phyloP scores from a whole-genome alignment of 2,329 filamentous ascomycete species.

The Tolypocladium album region DNA sequence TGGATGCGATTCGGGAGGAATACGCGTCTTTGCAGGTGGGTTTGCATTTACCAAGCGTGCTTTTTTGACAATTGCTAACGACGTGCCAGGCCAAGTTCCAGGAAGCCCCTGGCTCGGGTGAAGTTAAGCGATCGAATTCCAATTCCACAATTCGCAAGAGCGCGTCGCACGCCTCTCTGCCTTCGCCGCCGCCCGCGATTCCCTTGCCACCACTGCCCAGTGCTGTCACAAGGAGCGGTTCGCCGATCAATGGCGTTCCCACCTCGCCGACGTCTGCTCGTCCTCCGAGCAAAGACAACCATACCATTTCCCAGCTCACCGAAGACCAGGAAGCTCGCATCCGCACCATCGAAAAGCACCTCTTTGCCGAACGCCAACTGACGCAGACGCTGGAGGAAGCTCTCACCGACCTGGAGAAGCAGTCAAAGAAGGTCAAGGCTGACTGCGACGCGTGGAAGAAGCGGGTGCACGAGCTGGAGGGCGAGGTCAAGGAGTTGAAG shows the following conservation, averaged over 20 bases:
- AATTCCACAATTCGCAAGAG: conserved; percentile 74
- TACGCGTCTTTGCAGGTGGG: conserved; percentile 69
- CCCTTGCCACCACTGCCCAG: conserved; percentile 85
- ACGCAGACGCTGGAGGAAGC: conserved; percentile 93
- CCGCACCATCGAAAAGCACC: conserved; percentile 90
- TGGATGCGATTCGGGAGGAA: conserved; percentile 58
- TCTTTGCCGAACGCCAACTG: conserved; percentile 91
- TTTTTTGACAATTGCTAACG: not conserved
- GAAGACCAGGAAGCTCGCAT: conserved; percentile 95
- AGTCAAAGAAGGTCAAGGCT: conserved; percentile 81
- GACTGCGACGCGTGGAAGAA: conserved; percentile 88
- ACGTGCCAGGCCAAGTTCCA: conserved; percentile 46
- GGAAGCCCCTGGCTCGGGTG: conserved; percentile 31
- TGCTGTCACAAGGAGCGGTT: conserved; percentile 33
- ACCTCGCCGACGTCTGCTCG: conserved; percentile 49
- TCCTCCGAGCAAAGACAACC: conserved; percentile 69
- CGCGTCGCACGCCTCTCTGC: conserved; percentile 69
- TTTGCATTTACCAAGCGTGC: not conserved
- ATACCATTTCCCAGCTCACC: conserved; percentile 61
- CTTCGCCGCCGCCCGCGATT: conserved; percentile 89
- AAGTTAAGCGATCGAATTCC: conserved; percentile 48
- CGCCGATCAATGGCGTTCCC: conserved; percentile 31
- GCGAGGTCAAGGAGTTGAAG: conserved; percentile 57
- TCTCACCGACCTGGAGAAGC: conserved; percentile 82
- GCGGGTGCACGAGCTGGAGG: conserved; percentile 67